Evolutionary conservation across 2,329 filamentous ascomycete species (phyloP), one percentile per base, ranked within the genome.

Genomic region (Aspergillus clavatus): DNA sequence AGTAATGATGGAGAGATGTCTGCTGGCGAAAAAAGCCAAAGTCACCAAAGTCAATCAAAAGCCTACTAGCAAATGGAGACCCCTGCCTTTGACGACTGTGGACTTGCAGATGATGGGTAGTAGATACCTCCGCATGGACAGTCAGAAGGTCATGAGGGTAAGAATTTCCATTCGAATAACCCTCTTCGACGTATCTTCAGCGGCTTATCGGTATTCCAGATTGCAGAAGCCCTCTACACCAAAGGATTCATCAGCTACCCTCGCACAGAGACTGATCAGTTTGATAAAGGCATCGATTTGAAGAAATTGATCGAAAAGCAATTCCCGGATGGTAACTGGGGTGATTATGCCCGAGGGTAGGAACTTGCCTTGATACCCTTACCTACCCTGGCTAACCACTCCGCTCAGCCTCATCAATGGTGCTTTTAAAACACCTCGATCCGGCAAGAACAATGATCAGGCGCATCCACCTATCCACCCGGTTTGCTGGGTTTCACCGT

Each of bases 191-290:
- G 35, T 38, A 33, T 42, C 8, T 14, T 24, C 37, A 26, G 10
- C 7, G 12, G 18, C 37, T 43, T 16, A 24, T 43, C 50, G 19
- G 48, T 45, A 10, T 4, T 28, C 23, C 39, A 77, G 68, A 66
- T 79, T 19, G 93, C 93, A 4, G 93, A 98, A 67, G 74, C 75
- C 4, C 79, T 98, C 2, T 98, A 98, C 72, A 90, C 89, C 38
- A 89, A 86, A 66, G 93, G 93, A 0, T 97, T 90, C 70, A 95
- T 98, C 68, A 96, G 90, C 67, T 98, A 98, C 67, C 93, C 93
- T 1, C 83, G 93, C 68, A 98, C 93, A 0, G 93, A 98, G 67
- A 98, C 93, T 0, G 93, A 98, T 66, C 86, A 91, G 24, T 98
- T 97, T 61, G 90, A 96, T 60, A 82, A 81, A 58, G 91, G 80